Percentiles rank a stretch among this genome's conserved stretches.
These are phyloP conservation scores for Raphidocelis subcapitata DNA, from an alignment of 139 green algal genomes.

Conservation along the genomic window DNA sequence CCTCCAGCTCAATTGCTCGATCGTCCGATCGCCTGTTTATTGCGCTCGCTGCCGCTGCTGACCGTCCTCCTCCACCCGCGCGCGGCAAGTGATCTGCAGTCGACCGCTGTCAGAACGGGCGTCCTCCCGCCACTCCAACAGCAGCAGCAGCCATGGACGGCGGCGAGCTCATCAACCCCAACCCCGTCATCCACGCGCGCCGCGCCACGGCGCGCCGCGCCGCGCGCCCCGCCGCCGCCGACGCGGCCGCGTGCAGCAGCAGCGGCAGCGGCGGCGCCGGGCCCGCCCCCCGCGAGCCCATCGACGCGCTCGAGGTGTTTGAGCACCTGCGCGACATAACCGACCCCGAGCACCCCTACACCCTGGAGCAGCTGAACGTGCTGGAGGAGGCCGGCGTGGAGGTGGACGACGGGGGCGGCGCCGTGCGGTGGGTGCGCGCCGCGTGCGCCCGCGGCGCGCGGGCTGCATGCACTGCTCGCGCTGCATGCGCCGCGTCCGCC, in stretches of 20 bases:
- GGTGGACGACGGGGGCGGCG: conserved; percentile 65
- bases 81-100: too few relatives aligned
- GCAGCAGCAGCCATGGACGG: background rate
- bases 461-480: background rate
- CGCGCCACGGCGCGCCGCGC: conserved; percentile 19
- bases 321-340: conserved; percentile 91
- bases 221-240: background rate
- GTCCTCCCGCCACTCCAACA: too few relatives aligned
- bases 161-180: conserved; percentile 81
- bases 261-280: background rate
- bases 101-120: too few relatives aligned
- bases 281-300: conserved; percentile 57
- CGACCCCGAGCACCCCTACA: conserved; percentile 98
- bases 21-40: too few relatives aligned
- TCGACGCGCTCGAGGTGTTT: conserved; percentile 66
- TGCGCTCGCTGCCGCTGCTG: too few relatives aligned
- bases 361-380: conserved; percentile 94
- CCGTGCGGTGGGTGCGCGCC: conserved; percentile 47
- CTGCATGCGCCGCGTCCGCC: background rate
- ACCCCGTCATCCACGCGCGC: conserved; percentile 60
- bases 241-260: background rate
- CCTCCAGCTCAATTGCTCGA: too few relatives aligned
- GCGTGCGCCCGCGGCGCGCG: background rate
- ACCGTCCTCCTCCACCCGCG: too few relatives aligned
- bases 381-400: conserved; percentile 73